Evolutionary conservation across 257 asterid species (phyloP), one percentile per base, ranked within the genome.

Genomic region (Solanum sitiens): DNA sequence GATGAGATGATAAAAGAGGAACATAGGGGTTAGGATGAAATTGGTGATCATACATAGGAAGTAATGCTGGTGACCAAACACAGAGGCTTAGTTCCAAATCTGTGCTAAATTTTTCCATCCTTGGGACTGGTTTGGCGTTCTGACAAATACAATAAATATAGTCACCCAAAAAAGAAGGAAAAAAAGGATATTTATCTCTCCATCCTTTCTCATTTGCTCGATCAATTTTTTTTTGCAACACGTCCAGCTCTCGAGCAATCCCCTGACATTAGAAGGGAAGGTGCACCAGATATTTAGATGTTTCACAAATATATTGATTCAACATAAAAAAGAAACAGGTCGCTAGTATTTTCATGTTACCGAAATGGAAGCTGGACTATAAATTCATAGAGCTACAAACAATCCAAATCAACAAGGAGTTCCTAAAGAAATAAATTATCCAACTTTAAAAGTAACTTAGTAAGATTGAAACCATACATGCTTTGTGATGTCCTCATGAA

Each of bases 161-260:
- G 68, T 30, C 67, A 47, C 42, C 68, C 32, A 45, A 45, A 79
- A 45, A 77, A 30, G 3, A 50, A 18, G 27, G 20, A 18, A 50
- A 68, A 90, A 90, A 95, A 93, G 99, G 99, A 96, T 96, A 96
- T 95, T 94, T 92, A 6, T 90, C 86, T 88, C 97, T 95, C 94
- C 97, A 91, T 85, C 99, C 99, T 93, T 95, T 94, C 90, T 94
- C 99, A 88, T 94, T 93, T 88, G 98, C 96, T 18, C 45, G 92
- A 18, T 93, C 94, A 37, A 92, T 93, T 87, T 65, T 94, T 23
- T 40, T 83, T 79, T 84, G 88, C 95, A 95, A 82, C 89, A 88
- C 63, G 73, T 39, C 79, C 92, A 95, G 92, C 89, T 97, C 95
- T 91, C 91, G 92, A 50, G 30, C 82, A 94, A 97, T 95, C 95